Conservation (phyloP, 768 basidiomycete genomes). For the Leccinum fibrillosum region DNA sequence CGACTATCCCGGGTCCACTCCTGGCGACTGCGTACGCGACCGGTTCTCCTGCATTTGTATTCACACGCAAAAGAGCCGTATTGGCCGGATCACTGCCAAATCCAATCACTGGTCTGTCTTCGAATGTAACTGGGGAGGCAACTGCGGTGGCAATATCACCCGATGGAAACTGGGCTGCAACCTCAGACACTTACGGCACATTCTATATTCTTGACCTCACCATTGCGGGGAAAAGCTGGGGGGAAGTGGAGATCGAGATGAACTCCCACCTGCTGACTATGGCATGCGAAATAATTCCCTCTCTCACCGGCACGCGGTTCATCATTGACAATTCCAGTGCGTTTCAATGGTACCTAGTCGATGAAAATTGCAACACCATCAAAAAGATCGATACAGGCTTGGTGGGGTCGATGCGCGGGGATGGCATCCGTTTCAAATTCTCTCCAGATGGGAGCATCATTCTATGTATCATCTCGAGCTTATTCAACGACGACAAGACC, state of each 20-base stretch:
- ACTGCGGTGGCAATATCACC: slow-evolving; percentile 14
- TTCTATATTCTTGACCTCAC: slow-evolving; percentile 13
- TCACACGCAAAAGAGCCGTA: background rate
- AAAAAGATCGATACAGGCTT: slow-evolving; percentile 11
- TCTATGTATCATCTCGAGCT: background rate
- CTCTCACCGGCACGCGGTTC: slow-evolving; percentile 10
- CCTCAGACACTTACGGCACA: background rate
- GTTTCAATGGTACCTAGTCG: background rate
- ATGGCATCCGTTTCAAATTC: slow-evolving; percentile 1
- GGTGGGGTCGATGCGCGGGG: background rate
- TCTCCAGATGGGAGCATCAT: slow-evolving; percentile 15
- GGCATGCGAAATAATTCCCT: background rate
- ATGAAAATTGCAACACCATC: background rate
- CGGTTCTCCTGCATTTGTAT: slow-evolving; percentile 4
- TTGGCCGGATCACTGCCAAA: background rate
- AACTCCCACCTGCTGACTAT: background rate
- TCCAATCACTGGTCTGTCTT: background rate
- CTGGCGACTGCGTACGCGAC: background rate
- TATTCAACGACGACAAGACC: slow-evolving; percentile 5
- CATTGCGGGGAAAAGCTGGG: background rate
- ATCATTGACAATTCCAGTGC: background rate
- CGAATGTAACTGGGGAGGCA: background rate
- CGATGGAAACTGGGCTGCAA: slow-evolving; percentile 17
- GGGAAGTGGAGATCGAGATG: background rate
- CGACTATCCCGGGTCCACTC: background rate